Evolutionary conservation across 140 eudicot genomes (phyloP).

Genomic region (Cichorium intybus): DNA sequence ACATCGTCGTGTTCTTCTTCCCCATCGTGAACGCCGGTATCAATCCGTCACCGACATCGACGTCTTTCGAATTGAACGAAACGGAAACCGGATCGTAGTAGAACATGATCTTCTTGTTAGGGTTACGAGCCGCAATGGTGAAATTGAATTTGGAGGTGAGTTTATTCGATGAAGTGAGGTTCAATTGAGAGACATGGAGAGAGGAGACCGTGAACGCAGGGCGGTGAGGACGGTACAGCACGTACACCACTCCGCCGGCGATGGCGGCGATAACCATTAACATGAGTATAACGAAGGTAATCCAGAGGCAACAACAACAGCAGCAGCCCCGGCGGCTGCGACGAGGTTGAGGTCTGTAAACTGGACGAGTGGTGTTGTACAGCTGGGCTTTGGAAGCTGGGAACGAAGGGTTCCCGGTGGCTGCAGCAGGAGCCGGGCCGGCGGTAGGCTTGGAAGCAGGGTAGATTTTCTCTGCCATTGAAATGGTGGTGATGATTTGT

Average conservation of each 20-base stretch:
- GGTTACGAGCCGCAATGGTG: constrained; percentile 60
- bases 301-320: constrained; percentile 66
- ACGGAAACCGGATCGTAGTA: constrained; percentile 55
- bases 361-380: constrained; percentile 67
- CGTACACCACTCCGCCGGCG: constrained; percentile 61
- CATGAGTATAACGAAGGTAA: constrained; percentile 39
- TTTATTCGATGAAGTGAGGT: constrained; percentile 46
- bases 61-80: constrained; percentile 28
- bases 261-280: constrained; percentile 56
- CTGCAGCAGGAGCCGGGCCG: constrained; percentile 33
- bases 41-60: constrained; percentile 52
- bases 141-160: constrained; percentile 51
- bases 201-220: constrained; percentile 65
- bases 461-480: constrained; percentile 77
- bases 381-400: constrained; percentile 64
- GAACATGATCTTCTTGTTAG: constrained; percentile 58
- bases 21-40: constrained; percentile 49
- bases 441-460: constrained; percentile 68
- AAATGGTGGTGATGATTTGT: background rate
- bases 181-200: constrained; percentile 56
- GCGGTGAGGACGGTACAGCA: constrained; percentile 84
- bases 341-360: constrained; percentile 73
- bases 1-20: constrained; percentile 57
- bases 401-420: constrained; percentile 36
- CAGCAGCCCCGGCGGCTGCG: constrained; percentile 73